Evolutionary conservation across 352 stramenopile genomes (phyloP).

Genomic region (Pythium rhizo-oryzae): DNA sequence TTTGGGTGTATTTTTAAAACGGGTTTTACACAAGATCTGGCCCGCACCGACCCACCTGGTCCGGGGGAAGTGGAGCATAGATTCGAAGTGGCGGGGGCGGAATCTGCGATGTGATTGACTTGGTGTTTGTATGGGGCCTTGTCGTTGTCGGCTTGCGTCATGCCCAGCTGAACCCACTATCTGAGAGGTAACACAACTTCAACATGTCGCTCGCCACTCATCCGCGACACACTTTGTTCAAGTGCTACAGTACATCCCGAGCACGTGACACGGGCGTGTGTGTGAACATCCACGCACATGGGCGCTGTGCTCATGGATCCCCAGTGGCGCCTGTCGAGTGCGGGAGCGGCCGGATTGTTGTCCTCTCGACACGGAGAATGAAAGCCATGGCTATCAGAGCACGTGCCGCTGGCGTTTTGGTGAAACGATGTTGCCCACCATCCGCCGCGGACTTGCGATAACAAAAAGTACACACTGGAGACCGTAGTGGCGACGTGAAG

Average conservation of each 20-base stretch:
- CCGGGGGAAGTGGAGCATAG: background rate
- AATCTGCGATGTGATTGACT: conserved; percentile 7
- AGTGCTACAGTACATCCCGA: too few species aligned
- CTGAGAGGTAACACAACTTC: conserved; percentile 5
- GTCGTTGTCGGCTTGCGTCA: background rate
- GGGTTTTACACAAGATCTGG: background rate
- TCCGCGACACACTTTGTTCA: background rate
- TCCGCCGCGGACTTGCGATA: too few species aligned
- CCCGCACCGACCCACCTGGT: background rate
- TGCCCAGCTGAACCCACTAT: conserved; percentile 6
- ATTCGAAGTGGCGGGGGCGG: background rate
- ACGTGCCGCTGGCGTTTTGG: background rate
- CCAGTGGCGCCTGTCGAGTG: background rate
- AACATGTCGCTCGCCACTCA: conserved; percentile 20
- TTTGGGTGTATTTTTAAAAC: background rate
- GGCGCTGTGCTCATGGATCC: background rate
- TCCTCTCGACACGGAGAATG: too few species aligned
- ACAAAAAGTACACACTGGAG: too few species aligned
- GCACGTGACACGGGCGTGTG: too few species aligned
- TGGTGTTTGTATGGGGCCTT: conserved; percentile 4
- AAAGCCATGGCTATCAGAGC: background rate
- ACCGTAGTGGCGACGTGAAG: too few species aligned
- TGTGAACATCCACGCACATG: background rate
- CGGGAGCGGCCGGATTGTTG: background rate
- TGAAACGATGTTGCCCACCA: background rate